Conservation (phyloP, 495 filamentous ascomycete genomes). For the Halenospora varia region DNA sequence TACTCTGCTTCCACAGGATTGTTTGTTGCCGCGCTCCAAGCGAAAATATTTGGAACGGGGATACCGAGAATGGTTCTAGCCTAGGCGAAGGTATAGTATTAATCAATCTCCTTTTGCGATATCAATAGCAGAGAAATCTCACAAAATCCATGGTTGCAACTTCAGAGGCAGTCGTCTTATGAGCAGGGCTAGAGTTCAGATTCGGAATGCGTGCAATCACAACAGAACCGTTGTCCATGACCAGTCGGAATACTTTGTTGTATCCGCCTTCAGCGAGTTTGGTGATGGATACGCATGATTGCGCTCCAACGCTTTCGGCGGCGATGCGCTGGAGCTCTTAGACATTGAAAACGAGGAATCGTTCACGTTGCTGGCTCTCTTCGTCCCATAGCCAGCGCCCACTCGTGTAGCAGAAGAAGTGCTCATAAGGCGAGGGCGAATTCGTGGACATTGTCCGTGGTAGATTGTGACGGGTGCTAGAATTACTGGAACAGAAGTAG, state of each 20-base stretch:
- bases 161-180: constrained; percentile 36
- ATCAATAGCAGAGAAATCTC: constrained; percentile 14
- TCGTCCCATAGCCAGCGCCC: constrained; percentile 36
- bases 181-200: constrained; percentile 34
- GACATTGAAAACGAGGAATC: constrained; percentile 31
- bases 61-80: constrained; percentile 1
- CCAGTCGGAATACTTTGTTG: constrained; percentile 37
- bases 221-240: constrained; percentile 38
- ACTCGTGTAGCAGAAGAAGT: constrained; percentile 13
- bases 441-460: constrained; percentile 4
- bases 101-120: constrained; percentile 5
- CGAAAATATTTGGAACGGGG: neutral
- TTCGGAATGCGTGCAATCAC: constrained; percentile 35
- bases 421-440: neutral
- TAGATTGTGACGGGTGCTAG: neutral
- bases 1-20: constrained; percentile 12
- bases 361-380: constrained; percentile 30
- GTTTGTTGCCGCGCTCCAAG: neutral
- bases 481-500: neutral
- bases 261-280: constrained; percentile 36
- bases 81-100: neutral
- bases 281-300: constrained; percentile 26
- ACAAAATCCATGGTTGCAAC: constrained; percentile 42
- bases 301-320: constrained; percentile 32
- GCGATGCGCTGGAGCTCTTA: constrained; percentile 31